Percentiles rank a stretch among this genome's conserved stretches.
Conservation (phyloP, 2,329 filamentous ascomycete species). For the Pseudogymnoascus sp. region DNA sequence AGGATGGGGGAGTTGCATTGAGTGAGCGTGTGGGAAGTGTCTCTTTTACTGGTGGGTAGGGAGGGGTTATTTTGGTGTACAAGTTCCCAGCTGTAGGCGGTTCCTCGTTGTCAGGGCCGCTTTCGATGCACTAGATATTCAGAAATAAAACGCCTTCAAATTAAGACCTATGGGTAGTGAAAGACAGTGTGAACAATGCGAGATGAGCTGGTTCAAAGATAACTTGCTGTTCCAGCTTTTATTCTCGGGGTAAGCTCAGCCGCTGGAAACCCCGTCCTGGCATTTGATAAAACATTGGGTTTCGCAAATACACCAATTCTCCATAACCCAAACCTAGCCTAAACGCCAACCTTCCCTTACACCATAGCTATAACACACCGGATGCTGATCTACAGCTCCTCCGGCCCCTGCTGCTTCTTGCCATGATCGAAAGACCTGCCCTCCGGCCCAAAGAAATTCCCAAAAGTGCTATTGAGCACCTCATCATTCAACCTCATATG, state of each 20-base stretch:
- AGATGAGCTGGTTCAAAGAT: not conserved
- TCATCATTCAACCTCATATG: constrained; percentile 77
- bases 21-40: not conserved
- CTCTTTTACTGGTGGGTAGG: not conserved
- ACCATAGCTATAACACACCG: not conserved
- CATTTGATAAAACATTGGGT: not conserved
- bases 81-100: not conserved
- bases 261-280: too few species aligned
- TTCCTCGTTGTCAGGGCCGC: not conserved
- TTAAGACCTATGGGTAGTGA: not conserved
- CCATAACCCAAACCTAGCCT: not conserved
- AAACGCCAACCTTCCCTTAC: not conserved
- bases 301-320: not conserved
- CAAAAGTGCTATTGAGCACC: constrained; percentile 44
- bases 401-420: constrained; percentile 4
- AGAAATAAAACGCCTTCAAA: not conserved
- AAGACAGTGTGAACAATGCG: not conserved
- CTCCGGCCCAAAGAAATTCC: constrained; percentile 39
- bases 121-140: constrained; percentile 3
- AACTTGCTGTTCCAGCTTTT: not conserved
- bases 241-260: not conserved
- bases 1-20: not conserved
- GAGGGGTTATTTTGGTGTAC: constrained; percentile 6
- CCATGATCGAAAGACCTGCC: constrained; percentile 16
- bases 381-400: constrained; percentile 1